Conservation (phyloP, 371 early-diverging fungal species). For the Zancudomyces culisetae region DNA sequence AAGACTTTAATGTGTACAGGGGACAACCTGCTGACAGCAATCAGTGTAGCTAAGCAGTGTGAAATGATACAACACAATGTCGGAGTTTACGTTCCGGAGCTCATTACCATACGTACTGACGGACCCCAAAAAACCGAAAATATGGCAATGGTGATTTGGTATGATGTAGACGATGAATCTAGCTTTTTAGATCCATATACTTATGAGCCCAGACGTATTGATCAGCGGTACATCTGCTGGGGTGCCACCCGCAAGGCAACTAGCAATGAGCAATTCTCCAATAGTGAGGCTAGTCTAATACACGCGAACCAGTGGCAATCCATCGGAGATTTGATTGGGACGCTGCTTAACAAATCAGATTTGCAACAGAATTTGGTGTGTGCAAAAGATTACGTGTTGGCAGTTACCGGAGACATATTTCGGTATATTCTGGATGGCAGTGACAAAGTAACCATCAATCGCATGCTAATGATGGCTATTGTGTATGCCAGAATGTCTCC, state of each 20-base stretch:
- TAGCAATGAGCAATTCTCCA: background rate
- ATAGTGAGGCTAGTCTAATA: background rate
- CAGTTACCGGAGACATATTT: constrained; percentile 90
- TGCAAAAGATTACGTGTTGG: constrained; percentile 29
- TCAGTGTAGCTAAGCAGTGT: constrained; percentile 77
- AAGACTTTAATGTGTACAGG: constrained; percentile 98
- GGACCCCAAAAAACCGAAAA: background rate
- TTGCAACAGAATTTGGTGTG: constrained; percentile 7
- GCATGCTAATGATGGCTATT: constrained; percentile 75
- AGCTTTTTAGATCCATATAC: constrained; percentile 36
- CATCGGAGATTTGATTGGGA: constrained; percentile 11
- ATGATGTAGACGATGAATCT: constrained; percentile 39
- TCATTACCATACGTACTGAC: constrained; percentile 9
- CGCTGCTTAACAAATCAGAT: constrained; percentile 7
- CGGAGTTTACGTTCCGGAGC: constrained; percentile 17
- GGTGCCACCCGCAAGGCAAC: background rate
- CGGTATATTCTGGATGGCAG: constrained; percentile 80
- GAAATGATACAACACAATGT: constrained; percentile 18
- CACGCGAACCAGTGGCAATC: constrained; percentile 7
- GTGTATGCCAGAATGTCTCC: constrained; percentile 99
- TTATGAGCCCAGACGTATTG: constrained; percentile 22
- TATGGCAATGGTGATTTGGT: constrained; percentile 36
- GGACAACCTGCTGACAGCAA: constrained; percentile 94
- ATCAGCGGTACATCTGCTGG: background rate
- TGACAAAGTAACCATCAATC: constrained; percentile 37